Base-by-base conservation (phyloP, 2,329 filamentous ascomycete genomes). In the Arachnomyces sp. region DNA sequence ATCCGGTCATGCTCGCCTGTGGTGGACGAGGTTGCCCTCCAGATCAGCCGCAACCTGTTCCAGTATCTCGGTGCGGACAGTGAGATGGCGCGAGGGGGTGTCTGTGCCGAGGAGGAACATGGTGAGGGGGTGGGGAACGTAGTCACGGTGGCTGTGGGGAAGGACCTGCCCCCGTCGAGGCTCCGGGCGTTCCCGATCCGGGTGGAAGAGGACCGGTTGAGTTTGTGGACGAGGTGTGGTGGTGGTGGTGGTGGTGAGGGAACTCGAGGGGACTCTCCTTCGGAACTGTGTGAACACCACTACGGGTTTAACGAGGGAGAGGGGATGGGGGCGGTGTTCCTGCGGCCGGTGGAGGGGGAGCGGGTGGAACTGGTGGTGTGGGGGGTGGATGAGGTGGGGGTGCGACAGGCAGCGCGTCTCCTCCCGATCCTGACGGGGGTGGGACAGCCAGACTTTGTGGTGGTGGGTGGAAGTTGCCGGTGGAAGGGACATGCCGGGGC, bases 61-160 rank as follows among this genome's bases (percentile, higher is more conserved):
- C 74, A 78, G 50, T 79, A 79, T 49, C 76, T 74, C 54, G 65
- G 60, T 36, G 74, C 73, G 13, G 74, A 77, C 48, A 60, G 69
- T 2, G 48, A 59, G 6, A 65, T 76, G 36, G 38, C 57, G 5
- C 40, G 50, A 9, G 36, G 49, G 5, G 20, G 20, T 25, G 20
- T 25, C 9, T 9, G 9, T 25, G 20, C 54, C 37, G 41, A 43
- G 5, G 31, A 38, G n/a, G 42, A 48, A 6, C 15, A 42, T 17
- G 12, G 42, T 14, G 28, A 29, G 13, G 31, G 38, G 5, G 31
- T 43, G 16, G 70, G 71, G 12, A 77, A 76, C 49, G 42, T 69
- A 7, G 66, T 78, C 34, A 57, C 48, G 3, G 31, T 65, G 31
- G 47, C 46, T 3, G 17, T 57, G 12, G 57, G 56, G 15, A 28